Percentiles rank a stretch among this genome's conserved stretches.
These are phyloP conservation scores for Tetramitus jugosus DNA, from an alignment of 208 protist genomes.

Conservation along the genomic window DNA sequence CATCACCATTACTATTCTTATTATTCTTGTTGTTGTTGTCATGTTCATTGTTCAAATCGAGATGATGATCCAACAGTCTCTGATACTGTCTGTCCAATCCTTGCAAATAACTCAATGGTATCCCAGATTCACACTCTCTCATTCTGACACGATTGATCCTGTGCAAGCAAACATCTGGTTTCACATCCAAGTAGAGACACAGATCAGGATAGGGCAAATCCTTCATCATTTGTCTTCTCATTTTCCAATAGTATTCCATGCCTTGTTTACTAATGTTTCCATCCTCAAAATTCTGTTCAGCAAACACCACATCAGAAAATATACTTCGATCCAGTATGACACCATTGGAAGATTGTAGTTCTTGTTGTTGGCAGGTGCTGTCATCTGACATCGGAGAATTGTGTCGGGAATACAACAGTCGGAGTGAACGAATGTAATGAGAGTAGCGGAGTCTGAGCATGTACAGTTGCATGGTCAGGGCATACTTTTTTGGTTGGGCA, in stretches of 20 bases:
- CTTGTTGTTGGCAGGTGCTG: too few relatives aligned
- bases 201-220: constrained; percentile 12
- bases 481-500: constrained; percentile 32
- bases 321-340: constrained; percentile 35
- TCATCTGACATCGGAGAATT: too few relatives aligned
- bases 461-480: constrained; percentile 29
- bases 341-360: not conserved
- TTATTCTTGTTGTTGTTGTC: too few relatives aligned
- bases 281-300: constrained; percentile 24
- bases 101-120: not conserved
- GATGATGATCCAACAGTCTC: too few relatives aligned
- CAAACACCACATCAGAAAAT: constrained; percentile 36
- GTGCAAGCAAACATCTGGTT: constrained; percentile 9
- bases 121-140: not conserved
- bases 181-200: constrained; percentile 26
- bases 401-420: too few relatives aligned
- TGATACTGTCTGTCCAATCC: too few relatives aligned
- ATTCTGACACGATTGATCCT: constrained; percentile 24
- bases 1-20: too few relatives aligned
- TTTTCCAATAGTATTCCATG: constrained; percentile 14
- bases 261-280: constrained; percentile 27
- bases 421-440: constrained; percentile 11
- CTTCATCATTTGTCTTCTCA: constrained; percentile 3
- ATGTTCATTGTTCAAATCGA: too few relatives aligned
- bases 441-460: constrained; percentile 28